A percentile compares a stretch with the other conserved stretches of the same genome.
These are phyloP conservation scores for Halophytophthora polymorphica DNA, from an alignment of 352 stramenopile genomes.

Conservation along the genomic window DNA sequence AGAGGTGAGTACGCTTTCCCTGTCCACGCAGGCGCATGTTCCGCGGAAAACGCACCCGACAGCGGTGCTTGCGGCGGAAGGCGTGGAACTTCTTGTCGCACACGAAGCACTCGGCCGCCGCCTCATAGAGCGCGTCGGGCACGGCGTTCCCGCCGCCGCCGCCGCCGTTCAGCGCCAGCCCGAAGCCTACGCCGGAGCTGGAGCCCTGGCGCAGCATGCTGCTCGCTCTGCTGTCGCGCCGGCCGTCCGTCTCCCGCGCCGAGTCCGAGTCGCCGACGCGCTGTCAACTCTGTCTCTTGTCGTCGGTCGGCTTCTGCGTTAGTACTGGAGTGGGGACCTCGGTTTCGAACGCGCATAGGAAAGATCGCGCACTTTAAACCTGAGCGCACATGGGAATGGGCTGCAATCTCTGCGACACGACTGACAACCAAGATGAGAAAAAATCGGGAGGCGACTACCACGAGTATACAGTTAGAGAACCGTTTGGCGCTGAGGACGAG, in stretches of 20 bases:
- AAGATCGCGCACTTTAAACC: background rate
- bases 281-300: slow-evolving; percentile 2
- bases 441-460: too few species aligned
- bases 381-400: too few species aligned
- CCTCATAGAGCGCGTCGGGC: slow-evolving; percentile 51
- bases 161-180: slow-evolving; percentile 15
- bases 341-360: background rate
- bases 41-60: slow-evolving; percentile 37
- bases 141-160: slow-evolving; percentile 18
- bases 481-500: too few species aligned
- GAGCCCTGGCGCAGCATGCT: slow-evolving; percentile 21
- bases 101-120: slow-evolving; percentile 61
- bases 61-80: slow-evolving; percentile 83
- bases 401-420: too few species aligned
- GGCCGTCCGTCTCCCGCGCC: too few species aligned
- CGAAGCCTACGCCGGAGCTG: slow-evolving; percentile 18
- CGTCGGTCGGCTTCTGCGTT: slow-evolving; percentile 1
- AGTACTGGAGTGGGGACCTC: slow-evolving; percentile 5
- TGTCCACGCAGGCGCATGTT: background rate
- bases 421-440: too few species aligned
- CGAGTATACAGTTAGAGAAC: too few species aligned
- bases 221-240: slow-evolving; percentile 2
- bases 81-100: slow-evolving; percentile 87
- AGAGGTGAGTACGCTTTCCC: background rate
- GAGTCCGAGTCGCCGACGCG: too few species aligned